Evolutionary conservation across 495 filamentous ascomycete species (phyloP), one percentile per base, ranked within the genome.

Genomic region (Margaritispora aquatica): DNA sequence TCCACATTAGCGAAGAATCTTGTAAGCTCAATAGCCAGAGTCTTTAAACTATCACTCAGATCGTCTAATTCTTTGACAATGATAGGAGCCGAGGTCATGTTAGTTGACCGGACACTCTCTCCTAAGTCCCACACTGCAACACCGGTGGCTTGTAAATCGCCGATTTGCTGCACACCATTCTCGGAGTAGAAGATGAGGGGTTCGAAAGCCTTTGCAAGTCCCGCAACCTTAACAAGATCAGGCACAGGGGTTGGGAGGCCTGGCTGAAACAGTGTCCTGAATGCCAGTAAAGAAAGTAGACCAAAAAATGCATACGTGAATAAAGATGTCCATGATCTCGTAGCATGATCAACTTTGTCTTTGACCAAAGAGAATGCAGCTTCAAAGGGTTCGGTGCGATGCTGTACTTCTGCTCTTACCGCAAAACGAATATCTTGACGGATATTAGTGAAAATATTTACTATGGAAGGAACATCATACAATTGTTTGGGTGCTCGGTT

Each of bases 141-240:
- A 31, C 90, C 87, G 0, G 90, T 94, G 46, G 94, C 90, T 69
- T 95, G 90, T 13, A 96, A 76, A 36, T 91, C 88, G 31, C 84
- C 84, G 21, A 96, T 88, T 68, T 96, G 90, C 58, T 86, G 82
- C 26, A 88, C 84, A 15, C 89, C 90, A 69, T 92, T 88, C 63
- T 96, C 90, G 0, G 92, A 95, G 68, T 92, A 95, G 73, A 90
- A 90, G 41, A 96, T 94, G 26, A 96, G 74, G 0, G 92, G 92
- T 67, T 96, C 92, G 66, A 96, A 93, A 1, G 88, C 88, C 65
- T 88, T 87, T 52, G 92, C 92, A 54, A 96, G 81, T 51, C 88
- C 82, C 3, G 92, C 91, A 26, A 95, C 87, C 70, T 95, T 96
- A 64, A 96, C 87, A 17, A 96, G 78, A 71, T 96, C 91, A 3